Conservation (phyloP, 164 flowering plant species). For the Vitis riparia region DNA sequence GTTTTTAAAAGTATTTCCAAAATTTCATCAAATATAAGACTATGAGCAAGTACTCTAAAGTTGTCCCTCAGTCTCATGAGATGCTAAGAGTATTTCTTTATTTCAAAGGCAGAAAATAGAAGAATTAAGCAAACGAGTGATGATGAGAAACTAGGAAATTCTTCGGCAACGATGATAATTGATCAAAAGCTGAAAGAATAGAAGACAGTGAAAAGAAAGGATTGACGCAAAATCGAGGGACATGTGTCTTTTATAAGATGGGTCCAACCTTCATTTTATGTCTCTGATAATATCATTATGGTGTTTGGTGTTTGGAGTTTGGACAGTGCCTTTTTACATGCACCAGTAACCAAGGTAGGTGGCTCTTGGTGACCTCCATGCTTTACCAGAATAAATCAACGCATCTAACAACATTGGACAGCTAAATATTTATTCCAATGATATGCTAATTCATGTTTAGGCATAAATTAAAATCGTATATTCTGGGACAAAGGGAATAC, state of each 20-base stretch:
- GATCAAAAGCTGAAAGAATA: background rate
- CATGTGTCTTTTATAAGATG: conserved; percentile 10
- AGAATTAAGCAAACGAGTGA: too few species aligned
- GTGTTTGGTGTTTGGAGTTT: background rate
- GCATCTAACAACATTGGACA: too few species aligned
- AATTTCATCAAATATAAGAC: too few species aligned
- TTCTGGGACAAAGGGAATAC: background rate
- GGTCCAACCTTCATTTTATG: conserved; percentile 16
- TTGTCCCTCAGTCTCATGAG: too few species aligned
- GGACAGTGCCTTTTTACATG: background rate
- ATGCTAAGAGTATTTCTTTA: too few species aligned
- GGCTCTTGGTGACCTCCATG: too few species aligned
- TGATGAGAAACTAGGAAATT: too few species aligned
- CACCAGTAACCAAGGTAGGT: background rate
- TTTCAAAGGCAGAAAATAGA: too few species aligned
- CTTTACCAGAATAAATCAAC: too few species aligned
- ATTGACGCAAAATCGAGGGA: conserved; percentile 12
- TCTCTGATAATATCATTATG: conserved; percentile 8
- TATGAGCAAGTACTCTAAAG: too few species aligned
- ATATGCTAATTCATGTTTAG: background rate
- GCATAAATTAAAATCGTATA: background rate
- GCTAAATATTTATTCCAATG: background rate
- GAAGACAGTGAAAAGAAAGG: conserved; percentile 16
- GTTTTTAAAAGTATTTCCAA: too few species aligned
- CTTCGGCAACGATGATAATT: too few species aligned